These are phyloP conservation scores for Talaromyces rugulosus DNA, from an alignment of 2,329 filamentous ascomycete genomes.

Conservation along the genomic window DNA sequence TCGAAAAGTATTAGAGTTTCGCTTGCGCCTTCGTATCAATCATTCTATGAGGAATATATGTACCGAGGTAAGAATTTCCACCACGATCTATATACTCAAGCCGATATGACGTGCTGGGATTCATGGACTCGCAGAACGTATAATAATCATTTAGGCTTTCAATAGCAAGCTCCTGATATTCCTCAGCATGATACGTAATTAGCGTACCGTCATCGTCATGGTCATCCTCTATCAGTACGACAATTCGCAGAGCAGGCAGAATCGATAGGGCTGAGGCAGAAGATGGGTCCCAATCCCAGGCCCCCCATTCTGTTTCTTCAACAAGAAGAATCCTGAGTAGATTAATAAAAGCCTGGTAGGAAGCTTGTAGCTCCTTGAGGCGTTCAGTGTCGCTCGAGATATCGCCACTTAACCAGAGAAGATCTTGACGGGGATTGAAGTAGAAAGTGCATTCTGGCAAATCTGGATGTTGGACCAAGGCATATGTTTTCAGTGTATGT, in stretches of 20 bases:
- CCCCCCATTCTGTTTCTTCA: neutral
- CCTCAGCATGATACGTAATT: neutral
- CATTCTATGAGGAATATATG: neutral
- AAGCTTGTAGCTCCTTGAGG: neutral
- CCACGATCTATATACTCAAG: neutral
- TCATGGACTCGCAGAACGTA: neutral
- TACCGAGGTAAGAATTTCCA: neutral
- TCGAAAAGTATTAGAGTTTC: neutral
- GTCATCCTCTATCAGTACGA: neutral
- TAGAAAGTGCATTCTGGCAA: slow-evolving; percentile 1
- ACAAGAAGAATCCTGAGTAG: neutral
- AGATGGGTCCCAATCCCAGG: neutral
- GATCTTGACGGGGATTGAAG: neutral
- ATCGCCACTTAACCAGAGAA: neutral
- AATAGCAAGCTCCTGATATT: neutral
- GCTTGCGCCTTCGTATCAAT: neutral
- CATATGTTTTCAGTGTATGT: neutral
- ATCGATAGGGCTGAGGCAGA: neutral
- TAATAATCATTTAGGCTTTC: neutral
- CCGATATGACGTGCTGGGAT: neutral
- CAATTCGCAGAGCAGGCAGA: neutral
- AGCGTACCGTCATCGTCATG: neutral
- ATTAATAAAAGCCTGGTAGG: neutral
- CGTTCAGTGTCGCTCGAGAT: neutral
- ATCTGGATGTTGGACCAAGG: slow-evolving; percentile 1